Conservation (phyloP, 164 flowering plant genomes). For the Vitis labrusca region DNA sequence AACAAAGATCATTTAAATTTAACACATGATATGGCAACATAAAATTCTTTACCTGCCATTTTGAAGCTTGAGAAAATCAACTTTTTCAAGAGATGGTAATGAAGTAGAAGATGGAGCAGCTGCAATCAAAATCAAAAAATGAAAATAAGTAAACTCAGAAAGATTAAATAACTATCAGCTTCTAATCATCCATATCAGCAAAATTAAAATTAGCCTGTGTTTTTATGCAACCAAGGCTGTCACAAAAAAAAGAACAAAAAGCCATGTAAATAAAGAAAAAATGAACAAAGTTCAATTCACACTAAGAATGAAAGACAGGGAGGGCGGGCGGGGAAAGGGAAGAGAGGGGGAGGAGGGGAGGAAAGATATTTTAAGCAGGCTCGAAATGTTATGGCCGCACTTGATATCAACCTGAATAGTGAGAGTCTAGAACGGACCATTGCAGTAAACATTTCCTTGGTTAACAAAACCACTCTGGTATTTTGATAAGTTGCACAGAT, state of each 20-base stretch:
- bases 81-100: slow-evolving; percentile 50
- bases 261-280: neutral
- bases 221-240: neutral
- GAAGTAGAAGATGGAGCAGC: slow-evolving; percentile 55
- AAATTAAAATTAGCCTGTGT: no score
- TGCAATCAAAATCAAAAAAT: slow-evolving; percentile 31
- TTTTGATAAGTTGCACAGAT: slow-evolving; percentile 49
- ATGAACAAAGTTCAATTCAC: neutral
- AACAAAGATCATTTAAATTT: no score
- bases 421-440: slow-evolving; percentile 94
- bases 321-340: neutral
- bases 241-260: neutral
- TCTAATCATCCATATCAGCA: neutral
- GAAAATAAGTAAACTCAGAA: slow-evolving; percentile 5
- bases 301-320: neutral
- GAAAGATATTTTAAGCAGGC: neutral
- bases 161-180: neutral
- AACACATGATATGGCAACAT: neutral
- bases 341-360: no score
- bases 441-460: slow-evolving; percentile 74
- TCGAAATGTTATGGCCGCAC: slow-evolving; percentile 17
- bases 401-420: slow-evolving; percentile 46
- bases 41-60: slow-evolving; percentile 78
- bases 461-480: slow-evolving; percentile 45
- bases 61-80: slow-evolving; percentile 88